Evolutionary conservation across 2,329 filamentous ascomycete species (phyloP).

Genomic region (Seiridium cupressi): DNA sequence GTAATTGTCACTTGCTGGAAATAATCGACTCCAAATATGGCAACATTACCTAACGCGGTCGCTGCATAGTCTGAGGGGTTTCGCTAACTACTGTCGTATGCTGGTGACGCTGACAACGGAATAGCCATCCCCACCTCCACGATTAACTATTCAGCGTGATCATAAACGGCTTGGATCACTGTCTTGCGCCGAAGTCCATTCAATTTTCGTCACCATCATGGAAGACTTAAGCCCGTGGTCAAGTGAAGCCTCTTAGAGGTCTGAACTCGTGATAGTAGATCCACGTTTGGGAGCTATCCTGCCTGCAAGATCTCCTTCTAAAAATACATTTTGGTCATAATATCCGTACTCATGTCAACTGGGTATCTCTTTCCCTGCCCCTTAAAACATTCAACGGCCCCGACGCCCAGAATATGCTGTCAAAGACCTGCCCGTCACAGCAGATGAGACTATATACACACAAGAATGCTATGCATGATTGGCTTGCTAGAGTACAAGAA

Average conservation of each 20-base stretch:
- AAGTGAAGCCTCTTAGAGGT: background rate
- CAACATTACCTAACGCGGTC: too few species aligned
- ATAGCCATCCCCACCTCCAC: too few species aligned
- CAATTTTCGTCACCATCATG: too few species aligned
- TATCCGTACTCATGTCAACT: background rate
- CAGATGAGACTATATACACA: background rate
- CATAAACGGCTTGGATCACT: too few species aligned
- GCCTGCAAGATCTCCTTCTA: background rate
- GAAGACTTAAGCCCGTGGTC: background rate
- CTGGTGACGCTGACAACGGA: too few species aligned
- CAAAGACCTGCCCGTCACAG: background rate
- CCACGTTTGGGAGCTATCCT: background rate
- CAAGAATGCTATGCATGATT: background rate
- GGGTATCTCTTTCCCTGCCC: conserved; percentile 3
- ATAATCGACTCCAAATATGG: too few species aligned
- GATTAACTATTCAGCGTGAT: too few species aligned
- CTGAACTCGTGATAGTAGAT: background rate
- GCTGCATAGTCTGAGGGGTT: too few species aligned
- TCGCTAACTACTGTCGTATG: too few species aligned
- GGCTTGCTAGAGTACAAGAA: background rate
- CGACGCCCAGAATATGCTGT: background rate
- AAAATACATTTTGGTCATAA: conserved; percentile 1
- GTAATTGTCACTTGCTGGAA: too few species aligned
- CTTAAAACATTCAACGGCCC: background rate
- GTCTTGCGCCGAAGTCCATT: too few species aligned